These are phyloP conservation scores for Tetraselmis chui DNA, from an alignment of 139 green algal species.

Conservation along the genomic window DNA sequence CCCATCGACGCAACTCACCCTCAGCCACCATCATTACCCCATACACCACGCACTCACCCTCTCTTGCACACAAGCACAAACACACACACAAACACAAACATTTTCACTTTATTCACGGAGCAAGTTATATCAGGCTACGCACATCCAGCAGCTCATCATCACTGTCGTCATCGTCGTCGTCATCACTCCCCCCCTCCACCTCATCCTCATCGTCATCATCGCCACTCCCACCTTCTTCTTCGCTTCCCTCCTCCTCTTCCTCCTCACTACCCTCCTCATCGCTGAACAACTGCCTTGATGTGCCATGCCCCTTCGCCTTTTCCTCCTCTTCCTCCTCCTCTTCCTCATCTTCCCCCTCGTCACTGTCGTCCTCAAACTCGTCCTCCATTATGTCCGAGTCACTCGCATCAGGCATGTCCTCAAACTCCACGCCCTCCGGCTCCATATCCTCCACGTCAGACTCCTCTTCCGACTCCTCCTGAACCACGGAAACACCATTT, in stretches of 20 bases:
- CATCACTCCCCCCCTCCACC: not conserved
- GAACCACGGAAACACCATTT: not conserved
- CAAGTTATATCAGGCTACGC: not conserved
- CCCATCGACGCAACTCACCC: not conserved
- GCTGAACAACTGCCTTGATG: not conserved
- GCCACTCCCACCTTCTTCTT: not conserved
- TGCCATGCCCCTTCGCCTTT: not conserved
- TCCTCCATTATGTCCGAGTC: constrained; percentile 28
- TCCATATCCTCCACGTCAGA: not conserved
- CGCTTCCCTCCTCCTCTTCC: constrained; percentile 3
- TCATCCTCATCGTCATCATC: not conserved
- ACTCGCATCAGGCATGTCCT: not conserved
- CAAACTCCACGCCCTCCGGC: not conserved
- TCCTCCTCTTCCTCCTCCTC: constrained; percentile 2
- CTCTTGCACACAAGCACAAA: too few species aligned
- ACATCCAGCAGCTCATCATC: constrained; percentile 48
- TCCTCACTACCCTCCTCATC: not conserved
- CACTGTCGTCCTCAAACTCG: constrained; percentile 19
- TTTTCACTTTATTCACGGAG: too few species aligned
- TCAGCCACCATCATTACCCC: not conserved
- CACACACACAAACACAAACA: too few species aligned
- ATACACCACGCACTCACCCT: too few species aligned
- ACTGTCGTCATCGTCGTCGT: constrained; percentile 26
- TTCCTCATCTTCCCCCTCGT: constrained; percentile 7
- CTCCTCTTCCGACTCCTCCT: not conserved